Evolutionary conservation across 768 basidiomycete species (phyloP), one percentile per base, ranked within the genome.

Genomic region (Postia placenta): DNA sequence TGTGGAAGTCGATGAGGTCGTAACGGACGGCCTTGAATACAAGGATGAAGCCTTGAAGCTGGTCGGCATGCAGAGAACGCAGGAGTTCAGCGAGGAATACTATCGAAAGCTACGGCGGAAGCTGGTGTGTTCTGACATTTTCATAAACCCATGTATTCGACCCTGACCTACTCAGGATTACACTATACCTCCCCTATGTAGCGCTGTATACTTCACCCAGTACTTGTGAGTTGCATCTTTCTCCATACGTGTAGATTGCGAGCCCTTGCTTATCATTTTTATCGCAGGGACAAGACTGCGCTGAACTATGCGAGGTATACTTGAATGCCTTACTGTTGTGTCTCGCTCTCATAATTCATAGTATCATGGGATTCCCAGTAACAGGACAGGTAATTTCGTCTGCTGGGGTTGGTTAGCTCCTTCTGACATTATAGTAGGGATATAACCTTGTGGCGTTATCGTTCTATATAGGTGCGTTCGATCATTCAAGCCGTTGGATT

Each of bases 331-430:
- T 17, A 4, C 7, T 19, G 0, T 4, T 20, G 15, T 33, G 19
- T 1, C 14, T 26, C 11, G 24, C 24, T 20, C 23, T 42, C 25
- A 28, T 40, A n/a, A 14, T 36, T 2, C 33, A 9, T 43, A 81
- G 80, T 53, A 75, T 85, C 53, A 83, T 84, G 81, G 78, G 78
- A 1, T 70, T 86, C 37, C 83, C 83, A 1, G 80, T 86, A 47
- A 71, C 65, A 2, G 82, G 81, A 30, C 74, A 81, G 70, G 80
- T 78, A 56, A 48, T 58, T 36, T 37, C 25, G 35, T 17, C 28
- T n/a, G 42, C 5, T 30, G 6, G 24, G n/a, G 14, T 47, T 19
- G 17, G 24, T 23, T 4, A 5, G 17, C 43, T n/a, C 38, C 47
- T 24, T 37, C 17, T 55, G 28, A 57, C 11, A 22, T 11, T 26